phyloP scores from a whole-genome alignment of 2,329 filamentous ascomycete genomes.

The Curvularia sp. region DNA sequence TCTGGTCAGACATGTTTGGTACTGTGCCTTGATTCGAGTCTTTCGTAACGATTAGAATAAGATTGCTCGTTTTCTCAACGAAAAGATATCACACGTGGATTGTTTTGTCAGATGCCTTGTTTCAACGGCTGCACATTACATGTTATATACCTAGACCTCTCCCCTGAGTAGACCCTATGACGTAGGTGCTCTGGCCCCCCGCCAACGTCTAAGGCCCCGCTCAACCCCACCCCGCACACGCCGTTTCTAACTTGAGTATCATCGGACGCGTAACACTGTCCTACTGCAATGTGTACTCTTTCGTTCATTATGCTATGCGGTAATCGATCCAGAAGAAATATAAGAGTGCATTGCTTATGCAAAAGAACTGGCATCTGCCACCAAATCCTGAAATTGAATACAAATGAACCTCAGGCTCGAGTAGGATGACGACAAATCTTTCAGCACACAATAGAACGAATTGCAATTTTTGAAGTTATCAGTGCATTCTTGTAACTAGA shows the following conservation, averaged over 20 bases:
- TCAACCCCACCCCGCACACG: background rate
- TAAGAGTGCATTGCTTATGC: background rate
- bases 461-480: conserved; percentile 23
- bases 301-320: background rate
- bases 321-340: background rate
- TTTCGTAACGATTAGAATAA: no score
- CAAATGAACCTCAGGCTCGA: background rate
- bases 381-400: background rate
- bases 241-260: background rate
- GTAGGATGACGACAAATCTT: background rate
- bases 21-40: background rate
- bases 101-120: background rate
- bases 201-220: background rate
- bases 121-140: background rate
- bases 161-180: background rate
- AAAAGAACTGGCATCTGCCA: background rate
- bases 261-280: background rate
- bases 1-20: conserved; percentile 34
- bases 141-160: background rate
- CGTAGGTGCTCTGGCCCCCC: background rate
- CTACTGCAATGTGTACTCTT: background rate
- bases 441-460: background rate
- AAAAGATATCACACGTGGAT: background rate
- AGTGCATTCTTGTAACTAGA: conserved; percentile 38
- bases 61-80: no score